Conservation (phyloP, 192 early-diverging fungal genomes). For the Coemansia biformis region DNA sequence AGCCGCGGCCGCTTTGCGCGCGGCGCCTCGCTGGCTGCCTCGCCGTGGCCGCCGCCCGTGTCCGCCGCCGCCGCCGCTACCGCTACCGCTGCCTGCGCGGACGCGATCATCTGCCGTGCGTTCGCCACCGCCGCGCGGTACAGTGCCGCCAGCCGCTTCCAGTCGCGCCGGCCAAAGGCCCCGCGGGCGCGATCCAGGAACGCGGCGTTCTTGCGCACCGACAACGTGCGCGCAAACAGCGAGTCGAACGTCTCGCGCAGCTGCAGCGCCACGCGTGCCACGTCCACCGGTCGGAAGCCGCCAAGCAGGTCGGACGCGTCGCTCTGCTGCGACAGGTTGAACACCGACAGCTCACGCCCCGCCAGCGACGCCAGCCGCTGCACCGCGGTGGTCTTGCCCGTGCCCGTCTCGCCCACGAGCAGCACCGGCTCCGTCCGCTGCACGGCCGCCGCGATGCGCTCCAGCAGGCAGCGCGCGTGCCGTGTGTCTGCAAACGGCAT, state of each 20-base stretch:
- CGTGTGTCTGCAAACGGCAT: conserved; percentile 85
- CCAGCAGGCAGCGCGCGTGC: conserved; percentile 73
- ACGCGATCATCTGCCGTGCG: conserved; percentile 16
- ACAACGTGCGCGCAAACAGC: conserved; percentile 83
- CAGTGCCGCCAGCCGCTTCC: conserved; percentile 69
- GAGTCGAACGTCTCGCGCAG: conserved; percentile 80
- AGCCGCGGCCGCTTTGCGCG: conserved; percentile 5
- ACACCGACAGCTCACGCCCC: conserved; percentile 71
- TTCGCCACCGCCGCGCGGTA: conserved; percentile 61
- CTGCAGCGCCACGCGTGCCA: conserved; percentile 67
- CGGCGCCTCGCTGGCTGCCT: not conserved
- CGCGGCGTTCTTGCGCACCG: conserved; percentile 74
- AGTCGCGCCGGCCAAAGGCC: conserved; percentile 70
- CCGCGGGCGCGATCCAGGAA: conserved; percentile 79
- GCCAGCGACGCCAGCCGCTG: conserved; percentile 83
- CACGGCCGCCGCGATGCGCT: conserved; percentile 78
- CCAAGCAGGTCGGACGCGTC: conserved; percentile 92
- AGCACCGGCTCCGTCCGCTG: conserved; percentile 78
- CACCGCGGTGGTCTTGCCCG: conserved; percentile 94
- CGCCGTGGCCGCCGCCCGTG: too few species aligned
- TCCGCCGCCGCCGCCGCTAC: conserved; percentile 15
- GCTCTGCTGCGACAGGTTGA: conserved; percentile 95
- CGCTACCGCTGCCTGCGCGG: not conserved
- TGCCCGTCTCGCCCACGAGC: conserved; percentile 95
- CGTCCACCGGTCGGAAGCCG: conserved; percentile 95